A percentile compares a stretch with the other conserved stretches of the same genome.
phyloP scores from a whole-genome alignment of 371 early-diverging fungal genomes.

The Mucor racemosus region DNA sequence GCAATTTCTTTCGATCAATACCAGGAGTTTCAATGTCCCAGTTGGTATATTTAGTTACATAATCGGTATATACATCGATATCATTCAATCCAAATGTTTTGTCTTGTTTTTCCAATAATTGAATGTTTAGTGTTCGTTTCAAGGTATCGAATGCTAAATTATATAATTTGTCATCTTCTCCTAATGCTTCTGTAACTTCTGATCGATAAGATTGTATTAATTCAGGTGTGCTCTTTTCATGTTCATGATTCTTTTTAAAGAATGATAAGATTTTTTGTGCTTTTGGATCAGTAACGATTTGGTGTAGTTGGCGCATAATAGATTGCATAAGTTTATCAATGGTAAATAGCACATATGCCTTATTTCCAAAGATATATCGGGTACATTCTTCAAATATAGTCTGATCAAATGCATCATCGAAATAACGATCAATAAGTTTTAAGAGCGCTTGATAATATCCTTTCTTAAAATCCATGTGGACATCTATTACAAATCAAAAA shows the following conservation, averaged over 20 bases:
- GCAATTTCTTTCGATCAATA: conserved; percentile 43
- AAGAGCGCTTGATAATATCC: conserved; percentile 79
- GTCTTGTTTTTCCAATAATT: conserved; percentile 73
- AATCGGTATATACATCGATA: conserved; percentile 83
- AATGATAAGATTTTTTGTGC: conserved; percentile 25
- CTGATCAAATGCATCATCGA: conserved; percentile 82
- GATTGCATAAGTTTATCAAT: conserved; percentile 69
- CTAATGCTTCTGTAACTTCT: conserved; percentile 42
- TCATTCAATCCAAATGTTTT: conserved; percentile 35
- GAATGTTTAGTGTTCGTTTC: conserved; percentile 68
- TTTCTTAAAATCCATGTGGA: conserved; percentile 28
- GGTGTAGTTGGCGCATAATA: conserved; percentile 30
- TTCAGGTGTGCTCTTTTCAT: conserved; percentile 31
- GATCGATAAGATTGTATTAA: conserved; percentile 55
- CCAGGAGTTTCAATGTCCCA: conserved; percentile 67
- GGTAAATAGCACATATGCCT: conserved; percentile 84
- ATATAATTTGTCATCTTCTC: conserved; percentile 77
- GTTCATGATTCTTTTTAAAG: conserved; percentile 31
- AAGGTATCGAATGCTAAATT: conserved; percentile 71
- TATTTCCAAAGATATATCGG: conserved; percentile 84
- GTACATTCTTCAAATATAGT: conserved; percentile 88
- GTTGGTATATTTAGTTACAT: conserved; percentile 82
- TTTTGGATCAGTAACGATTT: conserved; percentile 29
- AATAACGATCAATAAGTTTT: conserved; percentile 69
- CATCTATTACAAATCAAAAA: conserved; percentile 3